phyloP scores from a whole-genome alignment of 73 alveolate genomes.

The Paramecium sexaurelia region DNA sequence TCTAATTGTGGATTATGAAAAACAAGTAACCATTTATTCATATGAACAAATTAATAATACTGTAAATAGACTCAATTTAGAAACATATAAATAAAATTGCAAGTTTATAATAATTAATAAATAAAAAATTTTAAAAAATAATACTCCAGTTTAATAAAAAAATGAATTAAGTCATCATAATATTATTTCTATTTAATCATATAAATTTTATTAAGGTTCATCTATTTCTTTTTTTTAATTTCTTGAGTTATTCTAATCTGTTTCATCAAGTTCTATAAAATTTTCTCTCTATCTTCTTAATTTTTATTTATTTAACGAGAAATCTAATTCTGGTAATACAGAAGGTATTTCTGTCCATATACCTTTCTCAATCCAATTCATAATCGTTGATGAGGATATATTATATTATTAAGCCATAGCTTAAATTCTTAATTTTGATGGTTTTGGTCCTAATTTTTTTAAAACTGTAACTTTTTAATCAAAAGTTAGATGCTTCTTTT shows the following conservation, averaged over 20 bases:
- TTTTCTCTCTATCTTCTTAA: neutral
- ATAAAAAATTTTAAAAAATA: too few species aligned
- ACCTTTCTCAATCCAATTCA: constrained; percentile 31
- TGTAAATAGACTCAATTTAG: neutral
- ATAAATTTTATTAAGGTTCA: neutral
- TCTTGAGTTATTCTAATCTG: neutral
- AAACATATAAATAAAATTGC: neutral
- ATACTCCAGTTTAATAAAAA: too few species aligned
- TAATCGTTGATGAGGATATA: neutral
- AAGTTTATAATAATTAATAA: too few species aligned
- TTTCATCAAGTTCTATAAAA: neutral
- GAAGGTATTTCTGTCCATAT: neutral
- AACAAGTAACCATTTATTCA: neutral
- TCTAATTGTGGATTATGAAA: neutral
- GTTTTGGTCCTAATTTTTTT: constrained; percentile 6
- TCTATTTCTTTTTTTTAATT: neutral
- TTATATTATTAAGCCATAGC: constrained; percentile 8
- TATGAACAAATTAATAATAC: neutral
- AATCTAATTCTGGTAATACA: neutral
- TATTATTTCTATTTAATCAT: neutral
- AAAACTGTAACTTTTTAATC: neutral
- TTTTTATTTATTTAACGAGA: neutral
- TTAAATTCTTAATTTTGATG: constrained; percentile 10
- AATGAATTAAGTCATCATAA: neutral
- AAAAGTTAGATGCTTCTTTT: neutral